These are phyloP conservation scores for Glycine tomentella DNA, from an alignment of 306 rosid genomes.

Conservation along the genomic window DNA sequence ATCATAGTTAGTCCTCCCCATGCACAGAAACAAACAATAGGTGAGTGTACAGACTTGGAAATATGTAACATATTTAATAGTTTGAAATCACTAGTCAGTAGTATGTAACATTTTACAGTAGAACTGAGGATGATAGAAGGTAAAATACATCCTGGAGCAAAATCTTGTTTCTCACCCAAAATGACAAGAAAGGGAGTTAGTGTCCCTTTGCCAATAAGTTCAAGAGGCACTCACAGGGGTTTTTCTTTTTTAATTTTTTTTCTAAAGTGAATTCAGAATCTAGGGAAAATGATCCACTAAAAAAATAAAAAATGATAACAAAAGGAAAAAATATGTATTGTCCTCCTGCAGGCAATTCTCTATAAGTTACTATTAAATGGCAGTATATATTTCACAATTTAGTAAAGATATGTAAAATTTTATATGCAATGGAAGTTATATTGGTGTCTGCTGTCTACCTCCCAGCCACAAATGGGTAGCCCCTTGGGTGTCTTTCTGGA, in stretches of 20 bases:
- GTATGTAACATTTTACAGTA: conserved; percentile 2
- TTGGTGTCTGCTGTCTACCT: conserved; percentile 53
- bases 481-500: no score
- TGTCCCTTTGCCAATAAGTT: not conserved
- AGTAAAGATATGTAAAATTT: not conserved
- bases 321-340: not conserved
- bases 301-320: not conserved
- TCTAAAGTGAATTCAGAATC: not conserved
- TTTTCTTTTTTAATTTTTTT: not conserved
- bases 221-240: not conserved
- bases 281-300: not conserved
- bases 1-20: not conserved
- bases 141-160: not conserved
- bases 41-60: not conserved
- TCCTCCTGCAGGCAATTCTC: not conserved
- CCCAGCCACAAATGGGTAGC: conserved; percentile 7
- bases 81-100: no score
- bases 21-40: not conserved
- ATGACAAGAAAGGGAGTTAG: no score
- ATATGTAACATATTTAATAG: no score
- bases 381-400: not conserved
- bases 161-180: not conserved
- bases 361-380: not conserved
- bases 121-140: not conserved
- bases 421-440: conserved; percentile 31